phyloP scores from a whole-genome alignment of 352 stramenopile species.

The Pythium myriotylum region DNA sequence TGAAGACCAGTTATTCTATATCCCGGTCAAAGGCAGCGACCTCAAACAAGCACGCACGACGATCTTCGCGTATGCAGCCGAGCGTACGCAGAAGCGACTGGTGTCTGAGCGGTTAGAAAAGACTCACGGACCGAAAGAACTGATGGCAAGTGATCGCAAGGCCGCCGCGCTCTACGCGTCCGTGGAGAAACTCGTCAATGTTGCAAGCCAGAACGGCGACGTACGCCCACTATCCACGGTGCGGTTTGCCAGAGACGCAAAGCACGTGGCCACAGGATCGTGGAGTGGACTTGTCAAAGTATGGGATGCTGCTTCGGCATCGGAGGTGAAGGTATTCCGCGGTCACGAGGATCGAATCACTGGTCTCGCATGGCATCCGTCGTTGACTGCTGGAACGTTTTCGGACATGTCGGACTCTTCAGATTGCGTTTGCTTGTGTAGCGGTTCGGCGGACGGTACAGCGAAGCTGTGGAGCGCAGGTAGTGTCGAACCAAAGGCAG shows the following conservation, averaged over 20 bases:
- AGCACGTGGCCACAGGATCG: slow-evolving; percentile 86
- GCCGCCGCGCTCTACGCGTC: slow-evolving; percentile 85
- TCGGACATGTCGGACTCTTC: slow-evolving; percentile 63
- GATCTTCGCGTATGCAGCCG: slow-evolving; percentile 84
- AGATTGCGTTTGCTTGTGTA: slow-evolving; percentile 71
- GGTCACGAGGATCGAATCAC: slow-evolving; percentile 90
- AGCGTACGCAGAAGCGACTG: slow-evolving; percentile 57
- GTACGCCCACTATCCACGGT: slow-evolving; percentile 87
- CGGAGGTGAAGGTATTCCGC: slow-evolving; percentile 73
- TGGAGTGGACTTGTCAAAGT: slow-evolving; percentile 95
- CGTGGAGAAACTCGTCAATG: slow-evolving; percentile 74
- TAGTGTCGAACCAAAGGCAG: slow-evolving; percentile 53
- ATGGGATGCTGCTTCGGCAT: slow-evolving; percentile 85
- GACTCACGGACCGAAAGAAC: slow-evolving; percentile 39
- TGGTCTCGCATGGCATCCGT: slow-evolving; percentile 84
- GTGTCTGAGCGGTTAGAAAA: slow-evolving; percentile 55
- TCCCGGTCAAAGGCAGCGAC: slow-evolving; percentile 68
- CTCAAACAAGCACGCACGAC: slow-evolving; percentile 84
- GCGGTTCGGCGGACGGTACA: slow-evolving; percentile 75
- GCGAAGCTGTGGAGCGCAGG: slow-evolving; percentile 72
- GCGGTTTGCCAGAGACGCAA: slow-evolving; percentile 60
- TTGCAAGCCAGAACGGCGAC: slow-evolving; percentile 95
- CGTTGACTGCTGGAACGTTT: slow-evolving; percentile 31
- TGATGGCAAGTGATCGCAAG: slow-evolving; percentile 56
- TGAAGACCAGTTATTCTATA: slow-evolving; percentile 87